Base-by-base conservation (phyloP, 108 stramenopile genomes). In the Cylindrotheca fusiformis region DNA sequence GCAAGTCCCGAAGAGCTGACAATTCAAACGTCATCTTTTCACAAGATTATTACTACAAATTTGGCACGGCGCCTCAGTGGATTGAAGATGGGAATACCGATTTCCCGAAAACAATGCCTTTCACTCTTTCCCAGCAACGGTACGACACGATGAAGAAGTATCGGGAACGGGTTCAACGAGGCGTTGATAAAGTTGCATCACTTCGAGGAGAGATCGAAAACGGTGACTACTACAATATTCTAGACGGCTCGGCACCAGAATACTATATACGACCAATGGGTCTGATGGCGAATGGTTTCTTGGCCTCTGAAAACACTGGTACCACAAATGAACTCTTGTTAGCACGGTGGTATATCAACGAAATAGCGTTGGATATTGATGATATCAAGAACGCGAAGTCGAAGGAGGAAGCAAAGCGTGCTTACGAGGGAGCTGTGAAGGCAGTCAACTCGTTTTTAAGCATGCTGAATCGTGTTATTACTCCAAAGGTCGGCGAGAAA, bases 291-390 rank as follows among this genome's bases (percentile, higher is more conserved):
- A 88, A 92, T 48, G 61, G 71, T 18, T 82, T 92, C 33, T 53
- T 88, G 44, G 91, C 86, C 2, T 75, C 80, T 14, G 90, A 91
- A 58, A 91, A 88, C 60, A 84, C 83, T 19, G 86, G 86, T 6
- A 79, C 83, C 8, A 84, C 87, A 19, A 91, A 91, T 65, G 90
- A 88, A 60, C 58, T 91, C 18, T 76, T 91, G 53, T 33, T 91
- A 5, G 85, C 85, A 24, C 62, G 90, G 5, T 91, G 87, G 85
- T 91, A 91, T 55, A 80, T 91, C 30, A 91, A 91, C 63, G 90
- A 91, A 58, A 69, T 86, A 17, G 77, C 71, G 44, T 47, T 91
- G 33, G 58, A 77, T 29, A 73, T 91, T 60, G 78, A 70, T 31
- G 90, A 91, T 68, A 65, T 82, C 32, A 74, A 62, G n/a, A 32